These are phyloP conservation scores for Aureobasidium lini DNA, from an alignment of 2,329 filamentous ascomycete species.

Conservation along the genomic window DNA sequence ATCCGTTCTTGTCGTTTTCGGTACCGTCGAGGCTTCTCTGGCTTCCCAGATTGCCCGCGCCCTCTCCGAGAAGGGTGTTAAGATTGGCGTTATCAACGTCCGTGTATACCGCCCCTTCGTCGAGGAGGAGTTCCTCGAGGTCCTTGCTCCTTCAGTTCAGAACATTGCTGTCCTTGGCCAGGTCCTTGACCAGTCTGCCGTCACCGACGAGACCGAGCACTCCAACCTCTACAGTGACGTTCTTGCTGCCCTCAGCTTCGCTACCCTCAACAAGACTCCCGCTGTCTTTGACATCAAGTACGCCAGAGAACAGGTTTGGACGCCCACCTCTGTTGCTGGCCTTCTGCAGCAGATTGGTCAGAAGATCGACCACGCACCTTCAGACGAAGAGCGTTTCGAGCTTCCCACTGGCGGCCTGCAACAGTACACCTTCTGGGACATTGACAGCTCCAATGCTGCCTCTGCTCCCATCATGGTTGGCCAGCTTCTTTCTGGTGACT, in stretches of 20 bases:
- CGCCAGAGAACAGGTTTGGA: constrained; percentile 61
- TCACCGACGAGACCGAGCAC: constrained; percentile 66
- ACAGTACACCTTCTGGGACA: constrained; percentile 92
- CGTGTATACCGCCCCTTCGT: constrained; percentile 92
- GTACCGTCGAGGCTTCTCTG: constrained; percentile 81
- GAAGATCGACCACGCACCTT: constrained; percentile 30
- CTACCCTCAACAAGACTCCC: constrained; percentile 55
- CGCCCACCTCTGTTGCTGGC: constrained; percentile 44
- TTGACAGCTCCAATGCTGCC: constrained; percentile 64
- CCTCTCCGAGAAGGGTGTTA: constrained; percentile 64
- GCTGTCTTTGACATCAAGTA: constrained; percentile 83
- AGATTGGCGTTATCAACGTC: constrained; percentile 82
- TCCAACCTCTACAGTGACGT: constrained; percentile 93
- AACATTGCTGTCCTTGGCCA: constrained; percentile 84
- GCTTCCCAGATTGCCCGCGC: constrained; percentile 71
- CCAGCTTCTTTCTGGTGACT: constrained; percentile 53
- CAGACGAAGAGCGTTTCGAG: constrained; percentile 27
- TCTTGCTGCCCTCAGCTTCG: constrained; percentile 74
- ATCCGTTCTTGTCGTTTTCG: constrained; percentile 83
- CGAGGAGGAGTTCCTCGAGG: constrained; percentile 84
- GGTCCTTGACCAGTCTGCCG: constrained; percentile 64
- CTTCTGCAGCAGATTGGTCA: constrained; percentile 41
- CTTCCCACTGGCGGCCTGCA: constrained; percentile 48
- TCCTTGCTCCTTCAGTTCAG: constrained; percentile 66
- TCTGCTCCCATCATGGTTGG: constrained; percentile 56